Percentiles rank a stretch among this genome's conserved stretches.
Evolutionary conservation across 306 rosid genomes (phyloP).

Genomic region (Fragaria nilgerrensis): DNA sequence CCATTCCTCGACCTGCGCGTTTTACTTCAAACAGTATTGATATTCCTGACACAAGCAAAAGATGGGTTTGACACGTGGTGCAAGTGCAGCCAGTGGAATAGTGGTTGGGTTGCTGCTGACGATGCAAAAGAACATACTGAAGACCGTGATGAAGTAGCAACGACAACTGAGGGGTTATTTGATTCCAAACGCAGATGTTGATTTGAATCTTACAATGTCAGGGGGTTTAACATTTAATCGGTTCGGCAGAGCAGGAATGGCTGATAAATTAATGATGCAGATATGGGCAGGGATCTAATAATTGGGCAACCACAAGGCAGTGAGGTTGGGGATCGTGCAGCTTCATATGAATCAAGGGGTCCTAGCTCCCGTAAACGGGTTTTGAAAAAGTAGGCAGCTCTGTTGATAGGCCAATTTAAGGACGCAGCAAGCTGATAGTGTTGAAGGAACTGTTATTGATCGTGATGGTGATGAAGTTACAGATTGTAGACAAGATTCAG

Average conservation of each 20-base stretch:
- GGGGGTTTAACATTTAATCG: slow-evolving; percentile 65
- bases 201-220: slow-evolving; percentile 89
- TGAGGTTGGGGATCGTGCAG: slow-evolving; percentile 94
- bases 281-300: slow-evolving; percentile 96
- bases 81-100: slow-evolving; percentile 99
- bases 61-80: slow-evolving; percentile 97
- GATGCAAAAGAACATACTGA: slow-evolving; percentile 83
- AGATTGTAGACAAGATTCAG: slow-evolving; percentile 79
- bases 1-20: slow-evolving; percentile 78
- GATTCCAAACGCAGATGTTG: slow-evolving; percentile 57
- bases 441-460: slow-evolving; percentile 96
- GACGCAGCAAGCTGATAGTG: slow-evolving; percentile 94
- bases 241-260: slow-evolving; percentile 59
- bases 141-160: slow-evolving; percentile 97
- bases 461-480: slow-evolving; percentile 98
- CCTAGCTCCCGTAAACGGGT: slow-evolving; percentile 94
- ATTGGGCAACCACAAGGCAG: slow-evolving; percentile 97
- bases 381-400: slow-evolving; percentile 91
- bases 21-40: slow-evolving; percentile 65
- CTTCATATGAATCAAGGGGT: slow-evolving; percentile 97
- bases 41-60: slow-evolving; percentile 84
- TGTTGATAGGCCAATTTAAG: slow-evolving; percentile 66
- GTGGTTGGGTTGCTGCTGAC: slow-evolving; percentile 91
- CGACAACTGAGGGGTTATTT: slow-evolving; percentile 60
- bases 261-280: slow-evolving; percentile 66